Base-by-base conservation (phyloP, 2,329 filamentous ascomycete species). In the Ophiostoma perfectum region DNA sequence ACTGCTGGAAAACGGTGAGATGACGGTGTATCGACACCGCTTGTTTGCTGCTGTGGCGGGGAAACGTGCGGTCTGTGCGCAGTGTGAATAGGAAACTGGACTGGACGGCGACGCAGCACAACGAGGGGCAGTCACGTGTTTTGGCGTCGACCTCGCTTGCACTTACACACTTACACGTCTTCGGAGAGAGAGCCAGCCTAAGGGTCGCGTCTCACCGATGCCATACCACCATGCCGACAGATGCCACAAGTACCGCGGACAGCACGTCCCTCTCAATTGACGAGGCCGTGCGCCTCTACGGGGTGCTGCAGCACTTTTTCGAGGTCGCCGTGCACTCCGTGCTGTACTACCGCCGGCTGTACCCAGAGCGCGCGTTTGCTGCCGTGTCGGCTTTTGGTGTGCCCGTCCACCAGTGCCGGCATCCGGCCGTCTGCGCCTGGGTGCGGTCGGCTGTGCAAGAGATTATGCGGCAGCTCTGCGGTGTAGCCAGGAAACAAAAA, bases 341-440 rank as follows among this genome's bases (percentile, higher is more conserved):
- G 74, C 86, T 97, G 73, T 94, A 88, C 81, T 88, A 95, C 75
- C 90, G 93, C 73, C 78, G 79, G 70, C 86, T 97, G 75, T 97
- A 97, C 78, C 92, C 93, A 0, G 78, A 80, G 65, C 79, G 86
- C 41, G 91, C 92, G 47, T 97, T 97, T 79, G 85, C 94, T 69
- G 87, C 89, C 58, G 86, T 89, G 52, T 86, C 90, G 72, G 92
- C 91, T 74, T 93, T 93, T 82, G 93, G 94, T 79, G 88, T 92
- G 69, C 85, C 92, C 42, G 90, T 96, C 63, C 89, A 90, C 74
- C 93, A 97, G 77, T 94, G 88, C 70, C 90, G 93, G 69, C 93
- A 97, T 78, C 92, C 93, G 0, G 86, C 86, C 73, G 90, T 97
- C 72, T 96, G 92, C 82, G 81, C 87, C 74, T 97, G 93, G 90